Evolutionary conservation across 768 basidiomycete genomes (phyloP).

Genomic region (Podaxis carcinomalis): DNA sequence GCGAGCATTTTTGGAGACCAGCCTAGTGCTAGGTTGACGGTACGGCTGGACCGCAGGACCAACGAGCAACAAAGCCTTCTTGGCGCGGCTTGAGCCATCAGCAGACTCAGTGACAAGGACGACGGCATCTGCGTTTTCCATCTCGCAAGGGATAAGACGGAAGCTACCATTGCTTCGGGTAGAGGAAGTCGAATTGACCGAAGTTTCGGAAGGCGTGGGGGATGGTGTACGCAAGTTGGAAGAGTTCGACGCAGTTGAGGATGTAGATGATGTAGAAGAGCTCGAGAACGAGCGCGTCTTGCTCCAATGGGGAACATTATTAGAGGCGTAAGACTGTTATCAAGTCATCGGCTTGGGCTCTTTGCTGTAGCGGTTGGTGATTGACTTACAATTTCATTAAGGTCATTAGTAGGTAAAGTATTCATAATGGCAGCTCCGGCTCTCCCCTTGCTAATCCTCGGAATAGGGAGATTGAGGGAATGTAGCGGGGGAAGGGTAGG

Average conservation of each 20-base stretch:
- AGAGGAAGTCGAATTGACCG: slow-evolving; percentile 11
- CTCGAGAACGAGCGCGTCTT: slow-evolving; percentile 5
- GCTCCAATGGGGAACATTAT: slow-evolving; percentile 17
- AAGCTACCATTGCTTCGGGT: slow-evolving; percentile 23
- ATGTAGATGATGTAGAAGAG: not conserved
- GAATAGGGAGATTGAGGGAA: slow-evolving; percentile 36
- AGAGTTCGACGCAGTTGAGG: not conserved
- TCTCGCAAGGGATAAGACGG: slow-evolving; percentile 44
- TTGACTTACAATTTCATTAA: slow-evolving; percentile 8
- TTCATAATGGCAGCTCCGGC: slow-evolving; percentile 16
- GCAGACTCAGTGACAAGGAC: slow-evolving; percentile 36
- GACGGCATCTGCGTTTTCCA: slow-evolving; percentile 51
- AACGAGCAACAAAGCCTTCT: slow-evolving; percentile 39
- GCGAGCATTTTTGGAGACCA: slow-evolving; percentile 40
- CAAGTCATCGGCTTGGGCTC: not conserved
- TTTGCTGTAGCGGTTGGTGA: not conserved
- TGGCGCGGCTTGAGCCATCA: slow-evolving; percentile 4
- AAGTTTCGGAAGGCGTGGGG: slow-evolving; percentile 17
- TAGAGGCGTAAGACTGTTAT: slow-evolving; percentile 4
- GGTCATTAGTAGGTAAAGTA: slow-evolving; percentile 14
- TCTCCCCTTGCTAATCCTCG: slow-evolving; percentile 5
- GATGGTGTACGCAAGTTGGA: slow-evolving; percentile 16
- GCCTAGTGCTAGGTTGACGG: slow-evolving; percentile 33
- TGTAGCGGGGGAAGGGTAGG: slow-evolving; percentile 53
- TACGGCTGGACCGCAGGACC: slow-evolving; percentile 44